Evolutionary conservation across 768 basidiomycete genomes (phyloP).

Genomic region (Ephemerocybe angulata): DNA sequence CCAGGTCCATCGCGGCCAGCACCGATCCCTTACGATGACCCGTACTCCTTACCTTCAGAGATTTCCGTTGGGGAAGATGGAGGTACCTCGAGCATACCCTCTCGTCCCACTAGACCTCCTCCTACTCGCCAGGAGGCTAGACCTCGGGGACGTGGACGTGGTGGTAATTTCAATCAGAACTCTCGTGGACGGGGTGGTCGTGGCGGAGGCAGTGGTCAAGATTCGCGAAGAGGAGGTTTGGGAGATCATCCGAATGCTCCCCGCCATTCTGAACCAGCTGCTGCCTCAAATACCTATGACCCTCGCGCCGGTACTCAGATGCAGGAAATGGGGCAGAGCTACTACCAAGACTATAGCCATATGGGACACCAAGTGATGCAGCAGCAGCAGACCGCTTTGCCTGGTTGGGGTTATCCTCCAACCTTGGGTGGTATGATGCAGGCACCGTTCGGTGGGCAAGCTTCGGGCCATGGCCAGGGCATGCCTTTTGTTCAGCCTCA

Average conservation of each 20-base stretch:
- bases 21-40: slow-evolving; percentile 77
- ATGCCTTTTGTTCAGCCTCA: slow-evolving; percentile 63
- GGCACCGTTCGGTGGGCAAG: slow-evolving; percentile 3
- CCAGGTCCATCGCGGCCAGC: slow-evolving; percentile 55
- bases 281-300: slow-evolving; percentile 2
- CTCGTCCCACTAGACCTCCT: background rate
- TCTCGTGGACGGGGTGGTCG: slow-evolving; percentile 35
- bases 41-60: slow-evolving; percentile 54
- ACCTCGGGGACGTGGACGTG: slow-evolving; percentile 14
- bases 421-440: background rate
- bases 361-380: background rate
- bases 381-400: background rate
- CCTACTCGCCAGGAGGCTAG: background rate
- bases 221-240: background rate
- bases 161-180: slow-evolving; percentile 8
- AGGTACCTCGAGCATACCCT: background rate
- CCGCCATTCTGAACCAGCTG: background rate
- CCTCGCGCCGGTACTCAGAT: slow-evolving; percentile 7
- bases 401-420: slow-evolving; percentile 3
- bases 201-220: background rate
- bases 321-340: background rate
- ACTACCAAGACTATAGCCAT: background rate
- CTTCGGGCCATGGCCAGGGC: slow-evolving; percentile 1
- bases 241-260: background rate
- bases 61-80: slow-evolving; percentile 26